Base-by-base conservation (phyloP, 495 filamentous ascomycete species). In the Talaromyces stipitatus region DNA sequence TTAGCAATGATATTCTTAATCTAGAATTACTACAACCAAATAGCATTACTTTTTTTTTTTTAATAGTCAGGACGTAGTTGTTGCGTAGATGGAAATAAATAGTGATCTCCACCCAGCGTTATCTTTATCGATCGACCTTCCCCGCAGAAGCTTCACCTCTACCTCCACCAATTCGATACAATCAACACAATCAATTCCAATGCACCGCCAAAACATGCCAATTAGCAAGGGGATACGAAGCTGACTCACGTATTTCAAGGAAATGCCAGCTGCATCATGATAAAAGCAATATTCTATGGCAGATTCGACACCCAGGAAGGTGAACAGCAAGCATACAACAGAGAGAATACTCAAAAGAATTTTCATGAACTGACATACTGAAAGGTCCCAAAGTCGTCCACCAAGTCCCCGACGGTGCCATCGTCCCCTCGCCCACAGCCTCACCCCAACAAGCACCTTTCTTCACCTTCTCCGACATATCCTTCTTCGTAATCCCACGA, bases 271-370 rank as follows among this genome's bases (percentile, higher is more conserved):
- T 55, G 24, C 54, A 70, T 54, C 50, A 78, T 78, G 90, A 96
- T 97, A 71, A 89, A 92, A 63, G 89, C 90, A 57, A 95, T 97
- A 58, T 98, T 97, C 76, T 97, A 92, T 71, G 89, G 89, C 59
- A 85, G 88, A 57, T 98, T 98, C 74, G 89, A 97, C 63, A 86
- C 89, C 11, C 80, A 88, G 61, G 86, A 95, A 82, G 92, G 92
- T 91, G 74, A 60, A 64, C 56, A 24, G 14, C 9, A 51, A 27
- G 58, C 26, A 50, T 41, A 27, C 12, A 8, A 51, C 23, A 29
- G 20, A 28, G n/a, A 18, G 20, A 51, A n/a, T n/a, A n/a, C n/a
- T n/a, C n/a, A n/a, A n/a, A n/a, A n/a, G n/a, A n/a, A n/a, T n/a
- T 18, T 20, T 6, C 26, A 28, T 4, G n/a, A 45, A 18, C 43